Evolutionary conservation across 805 yeast genomes (phyloP).

Genomic region (Myxozyma sirexii): DNA sequence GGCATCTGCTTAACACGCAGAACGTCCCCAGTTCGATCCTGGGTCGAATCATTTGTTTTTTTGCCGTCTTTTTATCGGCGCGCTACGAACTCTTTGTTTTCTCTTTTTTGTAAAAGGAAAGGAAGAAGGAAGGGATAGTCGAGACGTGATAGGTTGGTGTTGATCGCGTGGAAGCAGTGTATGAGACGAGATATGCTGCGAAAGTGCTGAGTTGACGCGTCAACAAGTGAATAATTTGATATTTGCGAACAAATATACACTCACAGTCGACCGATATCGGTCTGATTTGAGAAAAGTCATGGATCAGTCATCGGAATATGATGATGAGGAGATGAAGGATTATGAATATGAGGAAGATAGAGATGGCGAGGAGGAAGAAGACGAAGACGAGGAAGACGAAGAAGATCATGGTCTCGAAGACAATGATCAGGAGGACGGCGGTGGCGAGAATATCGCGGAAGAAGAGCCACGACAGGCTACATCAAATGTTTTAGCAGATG

Average conservation of each 20-base stretch:
- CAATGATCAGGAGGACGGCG: slow-evolving; percentile 17
- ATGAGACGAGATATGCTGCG: too few species aligned
- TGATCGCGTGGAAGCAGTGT: too few species aligned
- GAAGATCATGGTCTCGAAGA: slow-evolving; percentile 7
- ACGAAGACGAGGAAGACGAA: slow-evolving; percentile 6
- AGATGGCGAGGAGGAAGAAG: slow-evolving; percentile 10
- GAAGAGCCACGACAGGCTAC: background rate
- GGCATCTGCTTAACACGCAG: slow-evolving; percentile 99
- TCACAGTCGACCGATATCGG: too few species aligned
- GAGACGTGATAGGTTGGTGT: too few species aligned
- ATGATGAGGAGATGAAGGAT: slow-evolving; percentile 8
- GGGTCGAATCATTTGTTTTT: slow-evolving; percentile 87
- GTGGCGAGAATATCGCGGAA: background rate
- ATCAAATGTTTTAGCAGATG: background rate
- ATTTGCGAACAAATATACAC: too few species aligned
- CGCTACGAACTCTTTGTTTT: background rate
- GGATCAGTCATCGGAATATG: background rate
- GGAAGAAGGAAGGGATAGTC: too few species aligned
- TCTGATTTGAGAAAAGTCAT: background rate
- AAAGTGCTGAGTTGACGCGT: too few species aligned
- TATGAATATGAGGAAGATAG: slow-evolving; percentile 7
- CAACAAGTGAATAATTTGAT: too few species aligned
- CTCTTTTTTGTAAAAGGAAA: too few species aligned
- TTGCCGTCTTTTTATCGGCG: slow-evolving; percentile 21
- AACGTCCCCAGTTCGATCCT: slow-evolving; percentile 99